Evolutionary conservation across 306 rosid genomes (phyloP).

Genomic region (Vigna angularis): DNA sequence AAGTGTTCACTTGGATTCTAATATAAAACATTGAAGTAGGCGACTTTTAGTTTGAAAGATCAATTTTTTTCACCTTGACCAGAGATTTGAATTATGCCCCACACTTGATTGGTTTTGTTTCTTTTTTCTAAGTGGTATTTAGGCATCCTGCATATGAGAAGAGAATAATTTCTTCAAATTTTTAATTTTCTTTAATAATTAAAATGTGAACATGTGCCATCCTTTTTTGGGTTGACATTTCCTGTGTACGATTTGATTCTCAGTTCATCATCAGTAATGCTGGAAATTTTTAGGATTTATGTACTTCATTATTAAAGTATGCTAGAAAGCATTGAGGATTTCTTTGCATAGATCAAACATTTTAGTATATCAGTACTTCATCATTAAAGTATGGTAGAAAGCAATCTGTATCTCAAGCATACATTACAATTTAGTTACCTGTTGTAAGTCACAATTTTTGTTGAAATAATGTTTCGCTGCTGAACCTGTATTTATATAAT

Average conservation of each 20-base stretch:
- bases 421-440: not conserved
- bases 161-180: slow-evolving; percentile 5
- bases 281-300: slow-evolving; percentile 13
- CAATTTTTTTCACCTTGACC: slow-evolving; percentile 19
- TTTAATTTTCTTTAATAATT: not conserved
- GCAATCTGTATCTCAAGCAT: slow-evolving; percentile 9
- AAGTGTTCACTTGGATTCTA: slow-evolving; percentile 21
- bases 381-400: slow-evolving; percentile 23
- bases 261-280: not conserved
- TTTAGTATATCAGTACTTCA: not conserved
- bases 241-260: not conserved
- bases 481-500: slow-evolving; percentile 7
- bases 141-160: too few species aligned
- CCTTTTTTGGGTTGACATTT: slow-evolving; percentile 3
- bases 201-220: slow-evolving; percentile 5
- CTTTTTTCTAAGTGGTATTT: too few species aligned
- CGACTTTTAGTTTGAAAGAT: slow-evolving; percentile 20
- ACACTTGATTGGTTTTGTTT: too few species aligned
- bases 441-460: slow-evolving; percentile 8
- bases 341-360: too few species aligned
- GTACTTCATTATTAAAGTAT: too few species aligned
- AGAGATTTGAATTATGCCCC: not conserved
- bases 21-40: not conserved
- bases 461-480: not conserved
- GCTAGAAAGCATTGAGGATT: too few species aligned